Evolutionary conservation across 2,329 filamentous ascomycete genomes (phyloP).

Genomic region (Daldinia sp.): DNA sequence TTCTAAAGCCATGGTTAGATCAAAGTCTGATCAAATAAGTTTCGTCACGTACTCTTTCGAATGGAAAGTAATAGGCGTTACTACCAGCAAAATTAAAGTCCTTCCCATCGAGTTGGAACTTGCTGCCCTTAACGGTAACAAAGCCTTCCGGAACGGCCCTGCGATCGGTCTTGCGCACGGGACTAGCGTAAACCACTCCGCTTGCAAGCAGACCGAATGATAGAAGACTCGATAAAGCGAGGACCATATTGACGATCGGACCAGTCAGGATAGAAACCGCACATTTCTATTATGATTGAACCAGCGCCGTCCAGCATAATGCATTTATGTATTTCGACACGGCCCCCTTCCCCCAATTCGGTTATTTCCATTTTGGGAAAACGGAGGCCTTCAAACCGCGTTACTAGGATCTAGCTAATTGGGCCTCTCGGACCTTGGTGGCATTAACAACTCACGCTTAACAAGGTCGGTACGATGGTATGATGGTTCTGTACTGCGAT

Average conservation of each 20-base stretch:
- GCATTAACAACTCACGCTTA: conserved; percentile 6
- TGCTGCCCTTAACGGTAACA: conserved; percentile 57
- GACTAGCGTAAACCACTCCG: conserved; percentile 22
- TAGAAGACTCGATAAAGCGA: conserved; percentile 17
- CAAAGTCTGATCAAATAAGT: too few relatives aligned
- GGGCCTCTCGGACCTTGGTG: conserved; percentile 31
- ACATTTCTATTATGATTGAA: background rate
- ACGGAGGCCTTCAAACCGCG: conserved; percentile 23
- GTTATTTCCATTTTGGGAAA: conserved; percentile 17
- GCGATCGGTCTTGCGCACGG: conserved; percentile 9
- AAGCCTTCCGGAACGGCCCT: conserved; percentile 49
- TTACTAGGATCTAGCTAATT: conserved; percentile 16
- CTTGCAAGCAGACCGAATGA: conserved; percentile 21
- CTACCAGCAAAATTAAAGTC: conserved; percentile 65
- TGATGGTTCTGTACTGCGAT: background rate
- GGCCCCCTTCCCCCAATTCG: conserved; percentile 8
- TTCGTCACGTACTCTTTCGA: conserved; percentile 56
- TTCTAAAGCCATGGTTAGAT: conserved; percentile 47
- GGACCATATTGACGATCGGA: conserved; percentile 19
- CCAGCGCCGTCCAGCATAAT: background rate
- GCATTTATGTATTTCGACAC: conserved; percentile 12
- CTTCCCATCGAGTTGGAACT: conserved; percentile 62
- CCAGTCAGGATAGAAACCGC: background rate
- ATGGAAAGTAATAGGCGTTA: conserved; percentile 66
- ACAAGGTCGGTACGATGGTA: too few relatives aligned